Evolutionary conservation across 768 basidiomycete species (phyloP).

Genomic region (Boletellus sp.): DNA sequence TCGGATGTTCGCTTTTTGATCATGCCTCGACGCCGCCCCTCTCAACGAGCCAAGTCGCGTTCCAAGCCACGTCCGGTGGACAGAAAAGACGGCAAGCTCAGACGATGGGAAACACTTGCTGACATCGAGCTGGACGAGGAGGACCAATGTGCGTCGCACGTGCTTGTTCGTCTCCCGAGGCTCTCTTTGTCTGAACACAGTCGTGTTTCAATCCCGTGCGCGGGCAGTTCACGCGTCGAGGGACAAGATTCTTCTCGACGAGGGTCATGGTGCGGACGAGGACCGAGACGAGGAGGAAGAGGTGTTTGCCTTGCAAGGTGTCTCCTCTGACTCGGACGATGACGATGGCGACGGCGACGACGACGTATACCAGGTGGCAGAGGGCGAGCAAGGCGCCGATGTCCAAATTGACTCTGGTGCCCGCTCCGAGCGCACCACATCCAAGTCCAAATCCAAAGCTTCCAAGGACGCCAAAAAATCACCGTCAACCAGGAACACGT

Average conservation of each 20-base stretch:
- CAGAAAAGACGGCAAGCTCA: slow-evolving; percentile 49
- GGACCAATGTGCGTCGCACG: slow-evolving; percentile 62
- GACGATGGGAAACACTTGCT: slow-evolving; percentile 61
- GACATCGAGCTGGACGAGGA: slow-evolving; percentile 78
- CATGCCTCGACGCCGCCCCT: slow-evolving; percentile 47
- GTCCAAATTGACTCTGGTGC: slow-evolving; percentile 20
- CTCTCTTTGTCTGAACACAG: background rate
- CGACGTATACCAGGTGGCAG: slow-evolving; percentile 16
- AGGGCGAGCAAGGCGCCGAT: slow-evolving; percentile 14
- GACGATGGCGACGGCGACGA: slow-evolving; percentile 42
- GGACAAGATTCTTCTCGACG: slow-evolving; percentile 77
- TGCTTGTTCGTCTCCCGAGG: background rate
- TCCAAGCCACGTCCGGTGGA: slow-evolving; percentile 45
- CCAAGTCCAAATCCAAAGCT: slow-evolving; percentile 13
- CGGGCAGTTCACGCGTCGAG: slow-evolving; percentile 63
- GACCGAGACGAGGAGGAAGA: slow-evolving; percentile 62
- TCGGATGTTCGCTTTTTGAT: background rate
- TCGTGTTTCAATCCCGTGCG: background rate
- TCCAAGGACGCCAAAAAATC: slow-evolving; percentile 16
- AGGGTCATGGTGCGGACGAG: slow-evolving; percentile 45
- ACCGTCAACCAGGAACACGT: background rate
- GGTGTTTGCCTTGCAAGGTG: slow-evolving; percentile 69
- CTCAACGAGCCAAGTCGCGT: slow-evolving; percentile 34
- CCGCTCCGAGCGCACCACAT: background rate
- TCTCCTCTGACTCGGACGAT: slow-evolving; percentile 34